phyloP scores from a whole-genome alignment of 495 filamentous ascomycete species.

The Thozetella sp. region DNA sequence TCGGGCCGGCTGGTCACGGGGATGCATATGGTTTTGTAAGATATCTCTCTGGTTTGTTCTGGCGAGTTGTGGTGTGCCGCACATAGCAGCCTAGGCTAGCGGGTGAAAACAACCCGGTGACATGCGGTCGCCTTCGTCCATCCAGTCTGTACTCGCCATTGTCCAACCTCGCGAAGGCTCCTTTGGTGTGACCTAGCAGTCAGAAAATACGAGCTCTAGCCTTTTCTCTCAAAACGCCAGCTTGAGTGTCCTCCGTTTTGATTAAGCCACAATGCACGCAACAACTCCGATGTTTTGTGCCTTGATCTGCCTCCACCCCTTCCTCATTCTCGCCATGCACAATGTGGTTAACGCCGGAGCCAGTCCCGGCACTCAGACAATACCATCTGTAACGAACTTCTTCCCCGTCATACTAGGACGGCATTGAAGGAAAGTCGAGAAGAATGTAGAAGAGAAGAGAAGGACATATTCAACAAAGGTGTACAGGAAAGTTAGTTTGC shows the following conservation, averaged over 20 bases:
- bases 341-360: neutral
- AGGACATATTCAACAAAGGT: neutral
- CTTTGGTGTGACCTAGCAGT: neutral
- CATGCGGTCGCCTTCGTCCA: neutral
- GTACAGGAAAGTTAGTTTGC: constrained; percentile 7
- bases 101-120: too few relatives aligned
- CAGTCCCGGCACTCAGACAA: neutral
- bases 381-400: neutral
- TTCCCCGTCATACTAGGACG: neutral
- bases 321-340: constrained; percentile 2
- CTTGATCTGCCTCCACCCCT: constrained; percentile 2
- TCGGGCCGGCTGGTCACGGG: too few relatives aligned
- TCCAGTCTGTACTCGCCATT: neutral
- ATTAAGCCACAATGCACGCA: neutral
- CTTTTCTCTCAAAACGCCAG: neutral
- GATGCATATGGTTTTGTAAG: too few relatives aligned
- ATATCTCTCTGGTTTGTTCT: too few relatives aligned
- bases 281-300: neutral
- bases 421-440: neutral
- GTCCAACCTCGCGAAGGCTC: neutral
- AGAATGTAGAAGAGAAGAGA: constrained; percentile 11
- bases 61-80: too few relatives aligned
- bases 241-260: neutral
- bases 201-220: neutral
- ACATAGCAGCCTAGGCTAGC: neutral